These are phyloP conservation scores for Clitopilus hobsonii DNA, from an alignment of 768 basidiomycete genomes.

Conservation along the genomic window DNA sequence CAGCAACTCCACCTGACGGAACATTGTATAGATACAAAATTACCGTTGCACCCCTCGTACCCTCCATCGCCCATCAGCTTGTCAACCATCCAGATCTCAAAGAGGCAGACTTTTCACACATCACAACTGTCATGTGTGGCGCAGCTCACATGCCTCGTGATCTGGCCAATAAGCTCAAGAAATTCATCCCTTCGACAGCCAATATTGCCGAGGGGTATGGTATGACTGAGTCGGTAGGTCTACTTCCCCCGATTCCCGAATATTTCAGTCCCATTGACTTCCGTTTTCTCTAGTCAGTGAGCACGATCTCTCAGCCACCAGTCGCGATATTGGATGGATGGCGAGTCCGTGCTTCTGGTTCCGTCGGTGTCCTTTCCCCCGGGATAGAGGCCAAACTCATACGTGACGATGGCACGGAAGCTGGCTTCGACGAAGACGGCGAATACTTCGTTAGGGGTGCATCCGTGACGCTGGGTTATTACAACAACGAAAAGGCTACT, in stretches of 20 bases:
- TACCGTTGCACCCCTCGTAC: constrained; percentile 46
- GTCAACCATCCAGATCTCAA: constrained; percentile 48
- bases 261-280: constrained; percentile 11
- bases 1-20: neutral
- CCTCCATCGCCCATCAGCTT: constrained; percentile 62
- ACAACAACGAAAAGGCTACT: constrained; percentile 65
- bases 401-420: constrained; percentile 48
- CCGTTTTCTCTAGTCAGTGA: neutral
- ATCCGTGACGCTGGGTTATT: constrained; percentile 65
- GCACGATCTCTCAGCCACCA: neutral
- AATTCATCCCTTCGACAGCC: neutral
- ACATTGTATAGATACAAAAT: constrained; percentile 40
- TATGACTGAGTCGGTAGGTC: neutral
- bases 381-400: constrained; percentile 49
- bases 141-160: constrained; percentile 65
- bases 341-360: neutral
- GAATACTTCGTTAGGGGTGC: constrained; percentile 53
- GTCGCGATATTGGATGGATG: neutral
- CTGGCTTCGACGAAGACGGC: constrained; percentile 51
- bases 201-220: neutral
- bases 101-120: constrained; percentile 47
- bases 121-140: constrained; percentile 42
- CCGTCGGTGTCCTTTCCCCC: neutral
- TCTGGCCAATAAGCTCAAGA: constrained; percentile 36
- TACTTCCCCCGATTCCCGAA: constrained; percentile 23